Base-by-base conservation (phyloP, 1,139 yeast genomes). In the Hyphopichia buzzinii region DNA sequence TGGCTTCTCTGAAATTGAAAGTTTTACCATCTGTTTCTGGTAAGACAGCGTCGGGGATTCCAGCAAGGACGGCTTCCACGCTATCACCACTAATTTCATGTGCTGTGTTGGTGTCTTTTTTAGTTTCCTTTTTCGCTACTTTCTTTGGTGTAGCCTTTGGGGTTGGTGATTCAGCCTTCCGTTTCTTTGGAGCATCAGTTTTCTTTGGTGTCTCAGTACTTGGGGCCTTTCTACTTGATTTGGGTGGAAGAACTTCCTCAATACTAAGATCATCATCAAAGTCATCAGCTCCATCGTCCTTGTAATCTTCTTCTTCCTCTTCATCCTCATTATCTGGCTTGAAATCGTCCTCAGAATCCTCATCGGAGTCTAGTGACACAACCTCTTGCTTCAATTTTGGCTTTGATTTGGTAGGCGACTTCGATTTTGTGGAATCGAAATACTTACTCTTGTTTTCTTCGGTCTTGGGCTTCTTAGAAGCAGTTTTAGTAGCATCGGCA, bases 41-140 rank as follows among this genome's bases (percentile, higher is more conserved):
- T 28, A 84, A 63, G 17, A 68, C 77, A 0, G 89, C 90, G 52
- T 84, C 88, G 1, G 88, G 84, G 36, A 86, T 82, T 4, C 63
- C 57, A 4, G 75, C 67, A 26, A 86, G 63, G 2, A 85, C 62
- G 2, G 77, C 80, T 21, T 67, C 73, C 0, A 84, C 87, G 3
- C 74, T 55, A 2, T 48, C 41, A 2, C 33, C 12, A n/a, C 39
- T 19, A 15, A 35, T 14, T 14, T 37, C 15, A 12, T 37, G 34
- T 4, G 29, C 39, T 16, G 36, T 31, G 30, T 34, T 30, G 37
- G 32, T 7, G 34, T 12, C 17, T 40, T 12, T 23, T 13, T 23
- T 3, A 27, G 14, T 21, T 22, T 8, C 19, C 32, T 34, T 23
- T 37, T 35, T 1, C 6, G 27, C 14, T 5, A 38, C 31, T 23